Conservation (phyloP, 176 grass and related monocot species). For the Elaeis guineensis region DNA sequence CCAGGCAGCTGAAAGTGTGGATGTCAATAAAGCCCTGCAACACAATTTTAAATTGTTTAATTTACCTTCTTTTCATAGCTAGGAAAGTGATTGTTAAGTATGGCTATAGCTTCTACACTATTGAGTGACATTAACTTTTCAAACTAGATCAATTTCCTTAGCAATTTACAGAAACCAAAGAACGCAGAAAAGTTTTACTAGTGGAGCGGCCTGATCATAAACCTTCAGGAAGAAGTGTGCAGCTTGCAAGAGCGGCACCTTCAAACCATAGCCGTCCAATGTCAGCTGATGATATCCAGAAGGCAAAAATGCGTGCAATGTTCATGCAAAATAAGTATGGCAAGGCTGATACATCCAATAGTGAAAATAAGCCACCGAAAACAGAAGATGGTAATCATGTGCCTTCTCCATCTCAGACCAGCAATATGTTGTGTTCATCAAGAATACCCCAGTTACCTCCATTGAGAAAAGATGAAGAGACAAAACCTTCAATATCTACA, state of each 20-base stretch:
- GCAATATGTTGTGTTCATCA: slow-evolving; percentile 10
- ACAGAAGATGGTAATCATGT: slow-evolving; percentile 22
- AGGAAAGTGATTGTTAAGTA: no score
- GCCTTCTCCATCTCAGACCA: slow-evolving; percentile 14
- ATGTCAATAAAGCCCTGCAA: no score
- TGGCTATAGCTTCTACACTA: no score
- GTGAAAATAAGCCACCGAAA: slow-evolving; percentile 26
- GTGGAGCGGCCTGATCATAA: slow-evolving; percentile 74
- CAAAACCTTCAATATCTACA: slow-evolving; percentile 24
- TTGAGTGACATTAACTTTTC: no score
- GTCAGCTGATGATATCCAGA: slow-evolving; percentile 98
- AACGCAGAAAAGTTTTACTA: slow-evolving; percentile 75
- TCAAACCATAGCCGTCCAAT: slow-evolving; percentile 67
- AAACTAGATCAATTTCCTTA: slow-evolving; percentile 41
- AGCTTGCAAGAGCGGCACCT: slow-evolving; percentile 36
- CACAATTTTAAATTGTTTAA: no score
- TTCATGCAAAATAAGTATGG: slow-evolving; percentile 90
- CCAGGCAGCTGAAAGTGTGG: no score
- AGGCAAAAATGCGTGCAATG: slow-evolving; percentile 95
- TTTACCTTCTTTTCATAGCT: no score
- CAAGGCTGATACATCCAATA: slow-evolving; percentile 49
- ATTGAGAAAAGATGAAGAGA: slow-evolving; percentile 22
- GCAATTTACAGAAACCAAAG: slow-evolving; percentile 64
- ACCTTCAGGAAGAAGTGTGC: slow-evolving; percentile 39
- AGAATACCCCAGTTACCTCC: slow-evolving; percentile 14